Conservation (phyloP, 2,329 filamentous ascomycete species). For the Calonectria pauciramosa region DNA sequence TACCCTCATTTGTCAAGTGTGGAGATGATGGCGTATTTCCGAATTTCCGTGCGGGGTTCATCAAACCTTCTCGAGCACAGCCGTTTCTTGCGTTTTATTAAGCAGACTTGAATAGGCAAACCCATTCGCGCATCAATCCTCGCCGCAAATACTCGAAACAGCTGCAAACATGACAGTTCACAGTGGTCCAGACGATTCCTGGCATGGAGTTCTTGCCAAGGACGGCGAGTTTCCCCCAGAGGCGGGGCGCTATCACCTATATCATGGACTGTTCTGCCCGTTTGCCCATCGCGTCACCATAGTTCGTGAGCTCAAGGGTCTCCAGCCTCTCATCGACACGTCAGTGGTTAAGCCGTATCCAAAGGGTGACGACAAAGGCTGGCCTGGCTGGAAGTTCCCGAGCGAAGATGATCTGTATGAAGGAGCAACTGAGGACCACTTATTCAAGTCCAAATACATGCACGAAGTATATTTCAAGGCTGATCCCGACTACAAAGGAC, state of each 20-base stretch:
- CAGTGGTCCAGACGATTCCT: slow-evolving; percentile 38
- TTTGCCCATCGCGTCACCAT: slow-evolving; percentile 81
- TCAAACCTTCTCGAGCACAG: not conserved
- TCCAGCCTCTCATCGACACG: slow-evolving; percentile 77
- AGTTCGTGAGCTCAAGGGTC: slow-evolving; percentile 78
- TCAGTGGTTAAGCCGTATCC: slow-evolving; percentile 76
- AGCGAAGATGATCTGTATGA: slow-evolving; percentile 65
- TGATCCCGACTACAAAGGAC: slow-evolving; percentile 75
- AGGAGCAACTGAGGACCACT: slow-evolving; percentile 71
- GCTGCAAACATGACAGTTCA: slow-evolving; percentile 34
- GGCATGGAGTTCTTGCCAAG: slow-evolving; percentile 40
- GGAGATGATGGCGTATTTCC: slow-evolving; percentile 16
- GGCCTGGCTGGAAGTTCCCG: slow-evolving; percentile 74
- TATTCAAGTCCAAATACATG: slow-evolving; percentile 76
- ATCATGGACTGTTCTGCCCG: slow-evolving; percentile 72
- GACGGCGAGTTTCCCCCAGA: slow-evolving; percentile 65
- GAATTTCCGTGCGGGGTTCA: slow-evolving; percentile 29
- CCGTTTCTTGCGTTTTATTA: not conserved
- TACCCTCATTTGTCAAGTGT: slow-evolving; percentile 1
- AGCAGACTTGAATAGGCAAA: not conserved
- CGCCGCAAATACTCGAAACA: not conserved
- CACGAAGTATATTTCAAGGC: slow-evolving; percentile 79
- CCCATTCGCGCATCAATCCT: not conserved
- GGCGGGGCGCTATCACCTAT: slow-evolving; percentile 71
- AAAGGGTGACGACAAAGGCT: slow-evolving; percentile 73